Base-by-base conservation (phyloP, 495 filamentous ascomycete species). In the Mytilinidion resinicola region DNA sequence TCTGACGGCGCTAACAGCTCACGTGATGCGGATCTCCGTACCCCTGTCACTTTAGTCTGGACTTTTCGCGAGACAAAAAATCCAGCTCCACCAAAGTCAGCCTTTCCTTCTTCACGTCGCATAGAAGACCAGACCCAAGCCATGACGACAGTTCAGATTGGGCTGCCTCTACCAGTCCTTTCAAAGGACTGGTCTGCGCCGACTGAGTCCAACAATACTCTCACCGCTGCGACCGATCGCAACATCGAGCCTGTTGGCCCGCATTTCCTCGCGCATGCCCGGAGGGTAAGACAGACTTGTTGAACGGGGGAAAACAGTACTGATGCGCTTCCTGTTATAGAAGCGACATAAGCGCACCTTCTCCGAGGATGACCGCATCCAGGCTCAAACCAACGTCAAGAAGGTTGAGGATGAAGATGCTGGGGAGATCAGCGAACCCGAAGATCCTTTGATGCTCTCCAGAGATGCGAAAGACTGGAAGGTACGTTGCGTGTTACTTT, bases 391-490 rank as follows among this genome's bases (percentile, higher is more conserved):
- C 70, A 91, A 85, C 59, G 91, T 90, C 67, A 93, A 93, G 83
- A 96, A 93, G 74, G 85, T 93, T 50, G 93, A 97, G 74, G 89
- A 92, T 59, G 89, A 96, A 54, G 86, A 96, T 55, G 82, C 85
- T 46, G 86, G 85, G 64, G 90, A 96, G 54, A 91, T 93, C 73
- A 91, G 87, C 76, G 93, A 98, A 76, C 76, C 85, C 38, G 93
- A 98, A 74, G 89, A 96, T 67, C 84, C 88, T 51, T 79, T 93
- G 77, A 87, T 96, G 83, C 85, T 97, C 12, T 77, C 84, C 65
- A 83, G 91, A 30, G 91, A 98, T 64, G 90, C 93, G 59, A 98
- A 98, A 79, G 93, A 98, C 80, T 98, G 93, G 93, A 98, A 98
- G 88, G 91, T 91, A 74, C 14, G 21, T 12, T 7, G 7, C 15